Evolutionary conservation across 306 rosid species (phyloP), one percentile per base, ranked within the genome.

Genomic region (Parietaria judaica): DNA sequence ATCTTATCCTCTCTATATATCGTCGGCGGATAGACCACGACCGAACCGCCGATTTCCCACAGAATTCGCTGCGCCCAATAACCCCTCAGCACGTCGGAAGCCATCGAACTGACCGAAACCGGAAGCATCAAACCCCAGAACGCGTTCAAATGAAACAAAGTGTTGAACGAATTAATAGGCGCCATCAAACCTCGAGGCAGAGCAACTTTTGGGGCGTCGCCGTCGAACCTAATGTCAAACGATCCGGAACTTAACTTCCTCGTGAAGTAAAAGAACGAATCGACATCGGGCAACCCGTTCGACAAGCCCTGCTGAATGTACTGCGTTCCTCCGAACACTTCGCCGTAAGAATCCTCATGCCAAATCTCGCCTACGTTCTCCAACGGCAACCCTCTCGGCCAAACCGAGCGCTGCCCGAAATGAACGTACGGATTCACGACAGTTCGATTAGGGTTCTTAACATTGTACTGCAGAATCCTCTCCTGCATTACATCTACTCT

Each of bases 71-170:
- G 95, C 51, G 82, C 96, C 97, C 94, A 85, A 60, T 90, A 90
- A 43, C 94, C 97, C 66, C 95, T 84, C 81, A 87, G 62, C 37
- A 90, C 88, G 79, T 87, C 97, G 68, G 94, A 83, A 43, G 97
- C 95, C 95, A 90, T 84, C 31, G 85, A 75, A 69, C 95, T 90
- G 67, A 90, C 85, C 7, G 97, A 90, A 66, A 79, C 94, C 6
- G 97, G 97, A 61, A 90, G 97, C 95, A 90, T 90, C 78, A 90
- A 70, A 61, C 74, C 95, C 95, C 97, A 90, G 68, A 90, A 87
- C 11, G 97, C 94, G 5, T 88, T 78, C 10, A 71, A 77, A 74
- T 90, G 97, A 70, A 77, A 90, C 61, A 90, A 50, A 3, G 97
- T 84, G 49, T 87, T 90, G 74, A 90, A 87, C 15, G 94, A 84